Evolutionary conservation across 2,329 filamentous ascomycete genomes (phyloP).

Genomic region (Fusarium sterilihyphosum): DNA sequence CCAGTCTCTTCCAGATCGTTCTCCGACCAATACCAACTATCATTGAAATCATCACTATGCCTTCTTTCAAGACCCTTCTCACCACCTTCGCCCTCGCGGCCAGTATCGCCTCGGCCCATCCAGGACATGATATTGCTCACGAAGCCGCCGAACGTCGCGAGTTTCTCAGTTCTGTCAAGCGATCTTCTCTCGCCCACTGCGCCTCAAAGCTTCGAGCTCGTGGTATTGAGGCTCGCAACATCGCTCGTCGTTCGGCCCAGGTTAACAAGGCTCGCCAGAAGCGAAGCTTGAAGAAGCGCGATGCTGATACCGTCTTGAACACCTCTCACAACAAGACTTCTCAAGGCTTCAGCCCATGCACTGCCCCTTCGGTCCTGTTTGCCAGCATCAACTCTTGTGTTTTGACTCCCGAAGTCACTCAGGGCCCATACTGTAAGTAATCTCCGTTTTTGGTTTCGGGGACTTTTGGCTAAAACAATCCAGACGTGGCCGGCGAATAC

Average conservation of each 20-base stretch:
- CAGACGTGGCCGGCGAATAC: constrained; percentile 47
- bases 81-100: constrained; percentile 21
- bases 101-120: constrained; percentile 51
- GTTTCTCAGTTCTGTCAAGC: constrained; percentile 51
- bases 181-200: constrained; percentile 58
- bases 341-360: constrained; percentile 45
- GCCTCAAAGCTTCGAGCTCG: constrained; percentile 57
- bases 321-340: constrained; percentile 52
- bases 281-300: constrained; percentile 47
- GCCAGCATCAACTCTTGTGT: constrained; percentile 56
- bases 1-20: not conserved
- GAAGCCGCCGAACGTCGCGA: constrained; percentile 61
- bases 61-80: constrained; percentile 27
- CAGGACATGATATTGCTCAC: constrained; percentile 58
- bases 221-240: constrained; percentile 55
- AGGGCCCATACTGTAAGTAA: constrained; percentile 57
- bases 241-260: constrained; percentile 55
- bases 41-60: not conserved
- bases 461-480: not conserved
- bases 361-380: constrained; percentile 50
- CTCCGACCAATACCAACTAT: not conserved
- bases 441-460: fast-evolving
- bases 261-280: constrained; percentile 55
- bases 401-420: constrained; percentile 60
- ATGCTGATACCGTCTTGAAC: constrained; percentile 47